Evolutionary conservation across 148 eudicot genomes (phyloP).

Genomic region (Fagopyrum homotropicum): DNA sequence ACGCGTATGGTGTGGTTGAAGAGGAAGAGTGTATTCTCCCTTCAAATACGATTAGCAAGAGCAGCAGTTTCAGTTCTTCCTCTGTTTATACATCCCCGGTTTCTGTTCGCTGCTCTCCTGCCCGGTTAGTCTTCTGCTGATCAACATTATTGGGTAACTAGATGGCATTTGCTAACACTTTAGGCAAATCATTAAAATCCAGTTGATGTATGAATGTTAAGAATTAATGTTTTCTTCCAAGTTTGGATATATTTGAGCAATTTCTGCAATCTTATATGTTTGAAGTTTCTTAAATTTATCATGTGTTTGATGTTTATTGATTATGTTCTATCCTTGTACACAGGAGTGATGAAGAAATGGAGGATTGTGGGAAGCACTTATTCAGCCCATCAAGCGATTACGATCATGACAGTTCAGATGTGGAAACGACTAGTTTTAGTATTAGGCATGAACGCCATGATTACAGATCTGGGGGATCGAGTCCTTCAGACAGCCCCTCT

Average conservation of each 20-base stretch:
- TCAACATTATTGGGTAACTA: neutral
- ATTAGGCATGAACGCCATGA: slow-evolving; percentile 53
- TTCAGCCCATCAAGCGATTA: slow-evolving; percentile 55
- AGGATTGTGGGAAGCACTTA: slow-evolving; percentile 43
- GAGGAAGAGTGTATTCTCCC: slow-evolving; percentile 19
- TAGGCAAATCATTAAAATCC: neutral
- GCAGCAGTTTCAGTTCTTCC: slow-evolving; percentile 27
- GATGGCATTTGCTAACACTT: neutral
- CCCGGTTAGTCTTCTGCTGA: slow-evolving; percentile 40
- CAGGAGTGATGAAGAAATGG: slow-evolving; percentile 84
- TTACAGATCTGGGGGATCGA: slow-evolving; percentile 65
- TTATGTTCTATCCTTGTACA: slow-evolving; percentile 12
- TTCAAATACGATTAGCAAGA: slow-evolving; percentile 16
- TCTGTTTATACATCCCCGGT: slow-evolving; percentile 31
- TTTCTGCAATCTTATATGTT: neutral
- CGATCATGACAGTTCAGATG: slow-evolving; percentile 50
- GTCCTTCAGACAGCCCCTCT: slow-evolving; percentile 87
- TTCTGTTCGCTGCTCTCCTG: slow-evolving; percentile 41
- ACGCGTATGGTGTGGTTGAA: slow-evolving; percentile 24
- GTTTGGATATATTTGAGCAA: neutral
- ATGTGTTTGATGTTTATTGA: neutral
- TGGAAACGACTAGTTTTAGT: slow-evolving; percentile 75
- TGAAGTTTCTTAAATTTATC: neutral
- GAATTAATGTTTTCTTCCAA: slow-evolving; percentile 1
- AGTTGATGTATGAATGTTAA: neutral